phyloP scores from a whole-genome alignment of 2,329 filamentous ascomycete species.

The Kalmusia sp. region DNA sequence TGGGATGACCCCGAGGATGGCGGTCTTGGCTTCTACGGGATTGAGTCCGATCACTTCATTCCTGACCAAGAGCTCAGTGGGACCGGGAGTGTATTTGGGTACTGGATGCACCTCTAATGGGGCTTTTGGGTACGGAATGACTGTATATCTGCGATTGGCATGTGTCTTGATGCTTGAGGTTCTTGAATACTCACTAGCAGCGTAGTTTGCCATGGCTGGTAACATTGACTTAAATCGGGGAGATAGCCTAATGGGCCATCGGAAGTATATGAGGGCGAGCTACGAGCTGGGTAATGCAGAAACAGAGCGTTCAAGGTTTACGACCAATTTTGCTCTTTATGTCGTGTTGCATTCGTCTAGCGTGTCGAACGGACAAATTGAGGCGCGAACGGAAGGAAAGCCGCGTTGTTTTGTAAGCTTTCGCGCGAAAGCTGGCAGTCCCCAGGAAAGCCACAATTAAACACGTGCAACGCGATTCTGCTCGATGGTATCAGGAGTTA shows the following conservation, averaged over 20 bases:
- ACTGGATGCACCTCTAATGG: neutral
- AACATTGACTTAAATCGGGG: neutral
- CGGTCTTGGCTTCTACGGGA: slow-evolving; percentile 32
- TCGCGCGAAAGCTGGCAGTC: too few relatives aligned
- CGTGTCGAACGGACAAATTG: neutral
- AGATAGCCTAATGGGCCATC: neutral
- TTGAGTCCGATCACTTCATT: slow-evolving; percentile 29
- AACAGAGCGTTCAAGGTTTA: neutral
- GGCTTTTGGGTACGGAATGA: neutral
- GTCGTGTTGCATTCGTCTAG: neutral
- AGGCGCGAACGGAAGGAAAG: neutral
- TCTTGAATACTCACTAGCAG: neutral
- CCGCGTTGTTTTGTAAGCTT: neutral
- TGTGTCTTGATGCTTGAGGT: neutral
- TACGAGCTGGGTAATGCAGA: too few relatives aligned
- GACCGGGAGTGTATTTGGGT: slow-evolving; percentile 8
- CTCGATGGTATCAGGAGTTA: too few relatives aligned
- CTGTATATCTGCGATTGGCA: neutral
- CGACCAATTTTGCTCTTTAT: too few relatives aligned
- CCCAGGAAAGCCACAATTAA: too few relatives aligned
- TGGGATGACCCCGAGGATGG: slow-evolving; percentile 9
- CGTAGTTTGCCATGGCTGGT: neutral
- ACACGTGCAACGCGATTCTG: too few relatives aligned
- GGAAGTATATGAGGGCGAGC: neutral
- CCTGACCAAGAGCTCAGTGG: slow-evolving; percentile 29